Evolutionary conservation across 257 asterid genomes (phyloP), one percentile per base, ranked within the genome.

Genomic region (Nicotiana tabacum): DNA sequence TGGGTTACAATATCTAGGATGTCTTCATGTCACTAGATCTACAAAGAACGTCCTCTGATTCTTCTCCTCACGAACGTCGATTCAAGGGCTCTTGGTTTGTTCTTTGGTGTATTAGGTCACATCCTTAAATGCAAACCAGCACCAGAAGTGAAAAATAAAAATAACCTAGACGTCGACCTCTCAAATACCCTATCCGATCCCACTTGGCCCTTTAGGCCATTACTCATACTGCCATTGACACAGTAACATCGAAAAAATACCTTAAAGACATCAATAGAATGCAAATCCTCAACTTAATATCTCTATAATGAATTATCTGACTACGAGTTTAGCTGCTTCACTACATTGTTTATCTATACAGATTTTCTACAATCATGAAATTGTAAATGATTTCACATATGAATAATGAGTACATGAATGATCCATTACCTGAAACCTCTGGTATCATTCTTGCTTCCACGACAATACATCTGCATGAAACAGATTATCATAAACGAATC

Each of bases 381-480:
- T 32, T 11, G 39, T 53, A 18, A 39, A 35, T 16, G 43, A 13
- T 27, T 48, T 51, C 32, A 62, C 68, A 77, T 56, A 88, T 74
- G 83, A 82, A 43, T 67, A 77, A 81, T 46, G 30, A 82, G 33
- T 32, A 57, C 46, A 35, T 77, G 48, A 27, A 72, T 51, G 60
- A 62, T 2, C 79, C 78, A 88, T 81, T 85, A 94, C 99, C 99
- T 96, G 81, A 92, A 96, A 68, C 97, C 99, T 70, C 98, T 89
- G 51, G 98, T 96, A 57, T 92, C 98, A 51, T 92, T 94, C 86
- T 86, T 90, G 93, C 99, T 96, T 70, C 98, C 99, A 82, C 95
- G 98, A 89, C 99, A 96, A 90, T 94, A 93, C 90, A 94, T 91
- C 98, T 93, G 88, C 85, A 88, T 8, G 43, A 76, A 76, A 29